Evolutionary conservation across 345 rosid species (phyloP), one percentile per base, ranked within the genome.

Genomic region (Gossypium anomalum): DNA sequence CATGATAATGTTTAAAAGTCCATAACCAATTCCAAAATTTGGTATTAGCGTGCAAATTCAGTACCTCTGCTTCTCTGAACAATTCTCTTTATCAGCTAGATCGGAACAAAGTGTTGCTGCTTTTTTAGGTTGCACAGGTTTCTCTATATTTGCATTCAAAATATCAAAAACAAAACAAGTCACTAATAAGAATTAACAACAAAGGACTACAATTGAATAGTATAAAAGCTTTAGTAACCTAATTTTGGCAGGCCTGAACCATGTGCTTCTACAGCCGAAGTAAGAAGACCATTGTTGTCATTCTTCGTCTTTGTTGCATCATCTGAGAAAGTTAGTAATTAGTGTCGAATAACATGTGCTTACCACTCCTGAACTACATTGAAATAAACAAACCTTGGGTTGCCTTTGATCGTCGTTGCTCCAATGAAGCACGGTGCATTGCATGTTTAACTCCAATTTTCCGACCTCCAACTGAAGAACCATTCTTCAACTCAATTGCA

Each of bases 51-150:
- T 48, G 48, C 2, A 23, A 67, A 78, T 43, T 61, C 22, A 57
- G 70, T 85, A 91, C 99, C 97, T 90, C 84, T 91, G 99, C 85
- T 89, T 95, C 80, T 78, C 93, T 38, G 98, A 95, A 76, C 91
- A 82, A 76, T 80, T 89, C 87, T 87, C 94, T 75, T 84, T 87
- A 73, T 92, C 97, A 44, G 80, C 75, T 74, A 90, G 70, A 79
- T 85, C 87, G 71, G 76, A 77, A 77, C 73, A 74, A 73, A 88
- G 76, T 70, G 77, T 81, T 63, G 79, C 79, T 17, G 83, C 77
- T 71, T 80, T 89, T 82, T 79, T 89, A 44, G 87, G 81, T 77
- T 85, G 84, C 79, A 75, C 22, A 41, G 81, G 81, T 78, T 86
- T 87, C 83, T 76, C 93, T 85, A 58, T 20, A 73, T 57, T 69